Evolutionary conservation across 192 early-diverging fungal genomes (phyloP).

Genomic region (Dispira simplex): DNA sequence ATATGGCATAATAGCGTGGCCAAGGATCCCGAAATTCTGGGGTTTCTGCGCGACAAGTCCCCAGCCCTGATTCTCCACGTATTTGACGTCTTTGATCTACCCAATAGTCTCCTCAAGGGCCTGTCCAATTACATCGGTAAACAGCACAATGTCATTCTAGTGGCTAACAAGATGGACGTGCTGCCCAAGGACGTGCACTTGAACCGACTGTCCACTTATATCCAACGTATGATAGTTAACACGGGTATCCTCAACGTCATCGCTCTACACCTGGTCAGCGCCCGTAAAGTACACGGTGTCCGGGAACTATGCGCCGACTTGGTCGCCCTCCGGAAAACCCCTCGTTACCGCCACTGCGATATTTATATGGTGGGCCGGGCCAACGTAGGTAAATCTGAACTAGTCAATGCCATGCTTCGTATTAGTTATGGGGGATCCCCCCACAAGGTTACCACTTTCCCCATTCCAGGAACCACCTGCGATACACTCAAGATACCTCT

Average conservation of each 20-base stretch:
- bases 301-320: conserved; percentile 31
- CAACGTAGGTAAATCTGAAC: conserved; percentile 65
- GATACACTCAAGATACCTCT: conserved; percentile 41
- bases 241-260: conserved; percentile 22
- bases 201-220: conserved; percentile 33
- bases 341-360: conserved; percentile 27
- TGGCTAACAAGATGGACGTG: conserved; percentile 57
- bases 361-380: conserved; percentile 56
- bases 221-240: conserved; percentile 28
- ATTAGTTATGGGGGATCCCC: conserved; percentile 27
- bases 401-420: conserved; percentile 46
- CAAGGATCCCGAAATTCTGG: conserved; percentile 30
- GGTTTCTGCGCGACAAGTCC: conserved; percentile 34
- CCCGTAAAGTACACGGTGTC: conserved; percentile 37
- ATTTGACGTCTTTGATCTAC: conserved; percentile 52
- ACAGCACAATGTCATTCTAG: conserved; percentile 35
- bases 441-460: conserved; percentile 39
- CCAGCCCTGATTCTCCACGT: conserved; percentile 38
- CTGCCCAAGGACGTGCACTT: conserved; percentile 36
- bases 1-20: conserved; percentile 31
- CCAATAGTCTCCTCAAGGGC: conserved; percentile 34
- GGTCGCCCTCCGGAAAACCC: conserved; percentile 17
- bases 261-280: conserved; percentile 36
- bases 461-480: conserved; percentile 60
- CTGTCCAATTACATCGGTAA: conserved; percentile 33